phyloP scores from a whole-genome alignment of 345 rosid species.

The Ailanthus altissimus region DNA sequence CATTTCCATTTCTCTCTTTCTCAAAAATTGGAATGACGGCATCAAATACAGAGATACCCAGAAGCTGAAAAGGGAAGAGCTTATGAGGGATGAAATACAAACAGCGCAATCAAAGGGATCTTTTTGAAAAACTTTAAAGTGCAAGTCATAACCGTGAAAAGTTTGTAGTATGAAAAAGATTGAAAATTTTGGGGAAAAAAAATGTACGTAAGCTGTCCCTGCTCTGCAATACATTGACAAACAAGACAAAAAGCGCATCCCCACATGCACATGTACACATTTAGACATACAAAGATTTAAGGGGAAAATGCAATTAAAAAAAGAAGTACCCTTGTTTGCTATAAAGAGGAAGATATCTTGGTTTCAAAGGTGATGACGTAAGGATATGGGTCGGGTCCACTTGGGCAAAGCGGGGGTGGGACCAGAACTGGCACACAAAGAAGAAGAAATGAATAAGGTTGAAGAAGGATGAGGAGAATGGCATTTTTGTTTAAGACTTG shows the following conservation, averaged over 20 bases:
- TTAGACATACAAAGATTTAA: background rate
- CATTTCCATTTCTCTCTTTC: constrained; percentile 31
- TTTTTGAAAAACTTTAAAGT: constrained; percentile 31
- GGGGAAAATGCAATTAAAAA: background rate
- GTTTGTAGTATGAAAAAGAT: constrained; percentile 18
- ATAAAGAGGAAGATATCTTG: constrained; percentile 20
- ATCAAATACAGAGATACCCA: constrained; percentile 30
- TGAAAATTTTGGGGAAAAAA: constrained; percentile 28
- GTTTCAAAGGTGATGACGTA: constrained; percentile 18
- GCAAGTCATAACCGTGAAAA: constrained; percentile 20
- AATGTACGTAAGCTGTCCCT: constrained; percentile 18
- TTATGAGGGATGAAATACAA: constrained; percentile 28
- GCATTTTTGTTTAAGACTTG: constrained; percentile 30
- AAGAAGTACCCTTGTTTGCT: constrained; percentile 32
- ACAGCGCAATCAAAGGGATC: constrained; percentile 63
- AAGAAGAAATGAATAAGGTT: constrained; percentile 14
- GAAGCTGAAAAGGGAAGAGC: constrained; percentile 27
- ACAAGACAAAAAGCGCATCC: constrained; percentile 28
- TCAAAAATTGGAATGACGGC: constrained; percentile 39
- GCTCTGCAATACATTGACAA: constrained; percentile 22
- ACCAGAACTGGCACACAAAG: constrained; percentile 25
- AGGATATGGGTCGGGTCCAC: constrained; percentile 14
- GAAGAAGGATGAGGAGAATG: constrained; percentile 21
- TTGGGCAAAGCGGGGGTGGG: constrained; percentile 20
- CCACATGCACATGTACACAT: constrained; percentile 1